A percentile compares a stretch with the other conserved stretches of the same genome.
Conservation (phyloP, 129 eudicot genomes). For the carrot (Daucus carota) region DNA sequence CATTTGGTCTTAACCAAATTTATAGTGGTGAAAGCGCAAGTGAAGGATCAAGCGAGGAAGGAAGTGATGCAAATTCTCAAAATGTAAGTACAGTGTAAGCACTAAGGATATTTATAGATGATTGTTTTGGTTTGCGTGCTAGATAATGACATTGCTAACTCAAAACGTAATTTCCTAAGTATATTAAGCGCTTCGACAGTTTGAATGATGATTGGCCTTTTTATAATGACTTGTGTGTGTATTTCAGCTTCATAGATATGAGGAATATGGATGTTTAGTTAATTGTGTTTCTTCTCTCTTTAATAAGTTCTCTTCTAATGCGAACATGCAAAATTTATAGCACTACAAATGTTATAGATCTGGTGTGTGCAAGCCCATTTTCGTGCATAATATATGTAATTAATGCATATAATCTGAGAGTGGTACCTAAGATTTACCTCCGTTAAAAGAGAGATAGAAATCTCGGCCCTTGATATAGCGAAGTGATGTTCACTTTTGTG, state of each 20-base stretch:
- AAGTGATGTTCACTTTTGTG: no score
- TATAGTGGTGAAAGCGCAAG: conserved; percentile 82
- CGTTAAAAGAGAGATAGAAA: no score
- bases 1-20: conserved; percentile 15
- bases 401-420: neutral
- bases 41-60: conserved; percentile 90
- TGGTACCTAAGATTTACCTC: no score
- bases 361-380: neutral
- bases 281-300: neutral
- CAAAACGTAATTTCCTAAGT: neutral
- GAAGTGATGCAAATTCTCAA: conserved; percentile 87
- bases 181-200: neutral
- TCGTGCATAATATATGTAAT: neutral
- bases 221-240: neutral
- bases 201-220: neutral
- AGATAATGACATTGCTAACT: neutral
- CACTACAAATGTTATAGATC: neutral
- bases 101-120: neutral
- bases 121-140: neutral
- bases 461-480: no score
- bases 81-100: conserved; percentile 40
- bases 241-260: neutral
- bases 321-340: neutral
- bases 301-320: no score
- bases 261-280: neutral